Evolutionary conservation across 2,329 filamentous ascomycete species (phyloP), one percentile per base, ranked within the genome.

Genomic region (Helicocarpus griseus): DNA sequence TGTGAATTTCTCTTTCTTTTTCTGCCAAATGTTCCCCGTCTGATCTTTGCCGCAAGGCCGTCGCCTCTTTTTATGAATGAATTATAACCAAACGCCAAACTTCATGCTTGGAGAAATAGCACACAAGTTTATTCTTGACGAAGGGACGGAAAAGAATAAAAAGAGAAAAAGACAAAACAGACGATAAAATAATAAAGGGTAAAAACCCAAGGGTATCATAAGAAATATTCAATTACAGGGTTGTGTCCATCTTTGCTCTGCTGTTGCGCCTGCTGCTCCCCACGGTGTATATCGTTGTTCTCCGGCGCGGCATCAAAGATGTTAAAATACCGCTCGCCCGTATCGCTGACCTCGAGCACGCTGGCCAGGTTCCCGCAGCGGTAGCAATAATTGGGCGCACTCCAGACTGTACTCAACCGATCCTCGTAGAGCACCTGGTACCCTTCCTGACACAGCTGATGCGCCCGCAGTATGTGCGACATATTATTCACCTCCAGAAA

Each of bases 351-450:
- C 72, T 98, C 93, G 35, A 98, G 78, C 43, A 98, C 93, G 69
- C 89, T 95, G 7, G 93, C 93, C 80, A 97, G 85, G 68, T 98
- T 98, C 44, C 93, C 93, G 71, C 93, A 98, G 33, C 90, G 79
- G 68, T 95, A 95, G 71, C 88, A 94, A 71, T 94, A 94, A 63
- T 94, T 98, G 1, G 93, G 93, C 4, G 93, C 93, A 66, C 89
- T 96, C 93, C 93, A 98, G 5, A 98, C 93, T 1, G 93, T 98
- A 68, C 89, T 95, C 35, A 98, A 73, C 14, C 86, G 81, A 69
- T 97, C 91, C 63, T 97, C 91, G 68, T 95, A 98, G 14, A 98
- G 80, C 44, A 97, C 87, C 72, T 97, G 93, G 69, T 91, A 98
- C 0, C 93, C 93, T 72, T 98, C 93, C 69, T 98, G 93, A 68